Base-by-base conservation (phyloP, 75 land plant species). In the Pseudotsuga menziesii region DNA sequence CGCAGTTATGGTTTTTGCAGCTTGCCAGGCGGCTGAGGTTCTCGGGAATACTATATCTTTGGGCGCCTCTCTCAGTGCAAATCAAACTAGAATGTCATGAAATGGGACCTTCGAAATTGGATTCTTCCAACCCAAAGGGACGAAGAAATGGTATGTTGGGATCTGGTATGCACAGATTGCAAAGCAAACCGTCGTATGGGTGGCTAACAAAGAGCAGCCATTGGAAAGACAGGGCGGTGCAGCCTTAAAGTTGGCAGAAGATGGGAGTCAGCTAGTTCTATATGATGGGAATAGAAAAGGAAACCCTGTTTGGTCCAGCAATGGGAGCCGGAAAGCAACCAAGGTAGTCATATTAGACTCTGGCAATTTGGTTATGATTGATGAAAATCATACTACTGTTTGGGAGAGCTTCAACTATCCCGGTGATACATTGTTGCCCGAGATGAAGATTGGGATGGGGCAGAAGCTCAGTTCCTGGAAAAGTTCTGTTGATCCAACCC, bases 381-480 rank as follows among this genome's bases (percentile, higher is more conserved):
- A 56, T 9, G n/a, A 16, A 0, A 58, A 62, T 6, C 80, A 67
- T 0, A 25, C 1, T 29, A 25, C 71, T 0, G 61, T 82, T 23
- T 90, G 92, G 92, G 82, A 88, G 78, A 90, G 90, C 79, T 90
- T 88, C 76, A 85, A 85, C 76, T 56, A 61, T 20, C 87, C 92
- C 22, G 70, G 80, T 4, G 84, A 90, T 76, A 87, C 92, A 55
- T 87, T 83, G 82, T 75, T 90, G 26, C 89, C 92, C 27, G 85
- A 78, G 25, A 90, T 90, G 92, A 81, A 80, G 77, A 22, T 90
- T 57, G 80, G 79, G 12, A 23, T 22, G 16, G 69, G 74, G 1
- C 41, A 61, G 72, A 62, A 73, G 4, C 54, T 90, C 3, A 83
- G 75, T 4, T 74, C 82, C 22, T 90, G 89, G 92, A 57, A 36